Evolutionary conservation across 1,284 basidiomycete genomes (phyloP), one percentile per base, ranked within the genome.

Genomic region (Boletus sp.): DNA sequence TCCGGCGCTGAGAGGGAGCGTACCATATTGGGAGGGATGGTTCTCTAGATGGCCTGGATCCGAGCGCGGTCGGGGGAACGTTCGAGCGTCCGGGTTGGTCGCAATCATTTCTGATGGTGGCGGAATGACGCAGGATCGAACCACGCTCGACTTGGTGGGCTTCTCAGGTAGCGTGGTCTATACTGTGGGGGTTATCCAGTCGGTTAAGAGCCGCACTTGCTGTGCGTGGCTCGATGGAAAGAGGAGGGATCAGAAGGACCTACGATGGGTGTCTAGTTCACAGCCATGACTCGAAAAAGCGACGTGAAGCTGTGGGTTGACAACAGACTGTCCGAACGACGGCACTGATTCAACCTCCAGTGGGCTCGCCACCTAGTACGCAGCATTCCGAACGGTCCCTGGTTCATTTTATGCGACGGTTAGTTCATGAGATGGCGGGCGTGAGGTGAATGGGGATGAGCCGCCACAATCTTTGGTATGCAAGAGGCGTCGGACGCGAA

Each of bases 191-290:
- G 5, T 2, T 4, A 17, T 22, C 37, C 30, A 12, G n/a, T 42
- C 39, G 56, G 49, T 3, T 36, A 44, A 53, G 33, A 8, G 19
- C 49, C 30, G 33, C 20, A 27, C 12, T 25, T 32, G n/a, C 37
- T 27, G 17, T 26, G 30, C 20, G 19, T 8, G 5, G 23, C 30
- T 20, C 34, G 16, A 26, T 20, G 16, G 8, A 35, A 41, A n/a
- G 12, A 20, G 3, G 12, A 10, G 16, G 2, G 8, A 39, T 37
- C 33, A 23, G 13, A 34, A 26, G 20, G 12, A 39, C 53, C 8
- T 27, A 46, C 32, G 14, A 9, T 19, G 10, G 1, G 26, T 5
- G 8, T 13, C 29, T 16, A 9, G 14, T 14, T 23, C 52, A 46
- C 36, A 27, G 37, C 30, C 34, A 41, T 29, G 38, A n/a, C n/a